Evolutionary conservation across 176 grass and related monocot genomes (phyloP).

Genomic region (Cocos nucifera): DNA sequence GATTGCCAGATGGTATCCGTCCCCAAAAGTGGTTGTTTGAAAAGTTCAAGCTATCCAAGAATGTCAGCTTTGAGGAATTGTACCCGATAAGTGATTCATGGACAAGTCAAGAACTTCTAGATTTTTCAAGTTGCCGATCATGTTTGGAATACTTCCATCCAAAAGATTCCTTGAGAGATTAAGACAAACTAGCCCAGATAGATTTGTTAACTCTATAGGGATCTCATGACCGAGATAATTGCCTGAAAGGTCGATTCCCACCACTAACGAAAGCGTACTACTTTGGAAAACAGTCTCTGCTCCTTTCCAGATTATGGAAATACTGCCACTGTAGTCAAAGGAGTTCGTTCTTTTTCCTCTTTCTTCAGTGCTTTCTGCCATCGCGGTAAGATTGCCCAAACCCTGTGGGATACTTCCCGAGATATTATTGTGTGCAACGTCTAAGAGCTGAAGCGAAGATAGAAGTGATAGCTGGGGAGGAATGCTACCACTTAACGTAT

Average conservation of each 20-base stretch:
- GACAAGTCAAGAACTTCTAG: conserved; percentile 55
- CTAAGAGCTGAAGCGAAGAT: conserved; percentile 40
- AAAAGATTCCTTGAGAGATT: conserved; percentile 61
- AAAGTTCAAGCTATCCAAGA: conserved; percentile 31
- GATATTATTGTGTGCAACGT: conserved; percentile 46
- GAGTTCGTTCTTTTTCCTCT: conserved; percentile 6
- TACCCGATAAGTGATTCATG: conserved; percentile 30
- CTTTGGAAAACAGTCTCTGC: conserved; percentile 19
- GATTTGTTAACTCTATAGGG: conserved; percentile 30
- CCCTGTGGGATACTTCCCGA: conserved; percentile 35
- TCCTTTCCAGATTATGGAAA: conserved; percentile 44
- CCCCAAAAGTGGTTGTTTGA: conserved; percentile 45
- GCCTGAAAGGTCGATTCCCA: conserved; percentile 42
- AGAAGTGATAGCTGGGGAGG: conserved; percentile 27
- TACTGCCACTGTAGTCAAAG: background rate
- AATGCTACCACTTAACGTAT: conserved; percentile 15
- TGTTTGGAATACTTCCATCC: conserved; percentile 23
- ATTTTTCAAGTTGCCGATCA: conserved; percentile 21
- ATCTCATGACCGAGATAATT: conserved; percentile 37
- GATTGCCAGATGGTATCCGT: conserved; percentile 37
- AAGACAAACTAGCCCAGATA: conserved; percentile 44
- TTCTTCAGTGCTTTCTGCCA: conserved; percentile 24
- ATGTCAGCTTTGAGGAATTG: conserved; percentile 32
- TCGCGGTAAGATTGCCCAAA: conserved; percentile 38
- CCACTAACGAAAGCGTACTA: conserved; percentile 31